Base-by-base conservation (phyloP, 169 alveolate species). In the Toxoplasma gondii region DNA sequence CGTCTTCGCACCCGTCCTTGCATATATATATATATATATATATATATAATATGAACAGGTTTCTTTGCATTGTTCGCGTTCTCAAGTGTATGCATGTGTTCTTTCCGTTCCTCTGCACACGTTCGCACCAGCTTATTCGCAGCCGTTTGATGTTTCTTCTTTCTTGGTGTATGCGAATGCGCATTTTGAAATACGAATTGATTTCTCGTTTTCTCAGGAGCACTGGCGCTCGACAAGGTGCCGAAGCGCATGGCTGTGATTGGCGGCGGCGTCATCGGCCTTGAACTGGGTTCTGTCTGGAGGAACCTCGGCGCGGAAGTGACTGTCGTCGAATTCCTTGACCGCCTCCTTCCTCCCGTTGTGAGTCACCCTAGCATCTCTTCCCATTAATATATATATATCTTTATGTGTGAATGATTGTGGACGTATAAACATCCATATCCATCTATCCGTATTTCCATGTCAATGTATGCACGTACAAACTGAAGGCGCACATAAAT, bases 251-350 rank as follows among this genome's bases (percentile, higher is more conserved):
- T 99, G 95, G 97, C 98, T 36, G 99, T 98, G 43, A 97, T 98
- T 82, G 99, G 99, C n/a, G 99, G 99, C n/a, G 99, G 99, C 34
- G 99, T 99, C 54, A 98, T 99, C 74, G 99, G 99, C 44, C 98
- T 99, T n/a, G 99, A 99, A 96, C 96, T 99, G 58, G 99, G 99
- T 67, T 97, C 99, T 9, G 99, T 98, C 27, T 99, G 98, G 97
- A 93, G 97, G 49, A 97, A 99, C 94, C 94, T 99, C 69, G 99
- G 99, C 43, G 95, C 99, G 70, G 96, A 98, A 95, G 99, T 98
- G 70, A 96, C 97, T 9, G 98, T 97, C 34, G 97, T 97, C 9
- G 98, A 96, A 91, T 96, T 93, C 93, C 53, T 95, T 83, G 97
- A 96, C 45, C 92, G 94, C 88, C 95, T 96, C 45, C 93, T 92